These are phyloP conservation scores for Senna siamea DNA, from an alignment of 306 rosid species.

Conservation along the genomic window DNA sequence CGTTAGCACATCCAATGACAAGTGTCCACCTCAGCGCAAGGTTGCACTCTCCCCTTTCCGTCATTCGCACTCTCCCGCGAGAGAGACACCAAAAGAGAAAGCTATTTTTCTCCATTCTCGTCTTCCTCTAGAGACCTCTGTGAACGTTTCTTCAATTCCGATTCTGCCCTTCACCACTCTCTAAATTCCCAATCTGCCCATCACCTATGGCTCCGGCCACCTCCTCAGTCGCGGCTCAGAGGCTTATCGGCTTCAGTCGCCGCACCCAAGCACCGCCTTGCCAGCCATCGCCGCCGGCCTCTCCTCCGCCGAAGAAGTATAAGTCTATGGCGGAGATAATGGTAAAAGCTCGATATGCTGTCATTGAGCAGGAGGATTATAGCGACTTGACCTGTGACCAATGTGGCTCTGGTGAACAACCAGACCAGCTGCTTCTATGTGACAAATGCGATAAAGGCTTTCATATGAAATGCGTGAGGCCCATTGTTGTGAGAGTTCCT, in stretches of 20 bases:
- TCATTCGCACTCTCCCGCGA: constrained; percentile 43
- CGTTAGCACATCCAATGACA: constrained; percentile 36
- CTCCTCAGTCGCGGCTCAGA: constrained; percentile 44
- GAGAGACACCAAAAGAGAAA: neutral
- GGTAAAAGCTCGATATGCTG: constrained; percentile 56
- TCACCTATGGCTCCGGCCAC: constrained; percentile 62
- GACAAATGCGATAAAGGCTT: constrained; percentile 85
- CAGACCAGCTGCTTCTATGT: constrained; percentile 77
- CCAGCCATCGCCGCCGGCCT: constrained; percentile 23
- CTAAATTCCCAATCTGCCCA: constrained; percentile 20
- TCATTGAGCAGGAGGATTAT: constrained; percentile 53
- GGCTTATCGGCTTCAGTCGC: constrained; percentile 53
- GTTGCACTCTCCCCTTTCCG: constrained; percentile 23
- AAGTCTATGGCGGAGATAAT: constrained; percentile 55
- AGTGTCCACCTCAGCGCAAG: constrained; percentile 42
- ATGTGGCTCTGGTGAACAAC: constrained; percentile 70
- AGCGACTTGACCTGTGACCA: constrained; percentile 55
- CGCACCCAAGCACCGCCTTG: constrained; percentile 58
- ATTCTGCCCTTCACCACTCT: constrained; percentile 32
- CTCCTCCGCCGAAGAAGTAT: constrained; percentile 51
- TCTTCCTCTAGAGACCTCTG: constrained; percentile 33
- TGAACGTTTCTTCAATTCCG: constrained; percentile 33
- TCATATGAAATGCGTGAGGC: constrained; percentile 84
- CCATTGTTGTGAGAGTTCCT: constrained; percentile 79
- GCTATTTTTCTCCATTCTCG: constrained; percentile 41